Evolutionary conservation across 345 rosid genomes (phyloP).

Genomic region (Atalantia buxifolia): DNA sequence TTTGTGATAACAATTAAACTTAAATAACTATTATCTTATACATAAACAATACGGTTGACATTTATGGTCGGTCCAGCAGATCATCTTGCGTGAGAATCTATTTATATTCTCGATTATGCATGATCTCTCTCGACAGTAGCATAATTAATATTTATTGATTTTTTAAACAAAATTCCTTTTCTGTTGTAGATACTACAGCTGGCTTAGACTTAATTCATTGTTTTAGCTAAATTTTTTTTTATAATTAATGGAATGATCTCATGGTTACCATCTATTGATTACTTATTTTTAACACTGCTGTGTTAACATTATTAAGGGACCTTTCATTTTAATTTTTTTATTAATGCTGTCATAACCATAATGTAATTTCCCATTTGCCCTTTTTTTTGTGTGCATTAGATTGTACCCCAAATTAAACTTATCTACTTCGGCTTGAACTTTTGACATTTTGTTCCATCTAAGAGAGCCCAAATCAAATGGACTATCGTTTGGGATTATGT

Average conservation of each 20-base stretch:
- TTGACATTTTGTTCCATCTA: no score
- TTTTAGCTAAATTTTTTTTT: not conserved
- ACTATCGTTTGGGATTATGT: no score
- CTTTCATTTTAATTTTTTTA: not conserved
- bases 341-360: not conserved
- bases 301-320: no score
- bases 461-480: no score
- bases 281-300: no score
- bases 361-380: not conserved
- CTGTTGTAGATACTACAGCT: conserved; percentile 3
- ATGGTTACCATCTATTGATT: not conserved
- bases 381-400: not conserved
- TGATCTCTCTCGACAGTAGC: conserved; percentile 6
- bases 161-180: not conserved
- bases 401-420: no score
- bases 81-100: conserved; percentile 29
- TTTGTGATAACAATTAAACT: not conserved
- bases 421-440: no score
- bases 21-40: no score
- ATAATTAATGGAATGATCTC: not conserved
- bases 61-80: conserved; percentile 31
- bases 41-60: conserved; percentile 5
- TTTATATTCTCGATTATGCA: conserved; percentile 1
- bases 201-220: not conserved
- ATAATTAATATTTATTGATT: not conserved